Percentiles rank a stretch among this genome's conserved stretches.
Evolutionary conservation across 2,329 filamentous ascomycete genomes (phyloP).

Genomic region (Sporothrix protearum): DNA sequence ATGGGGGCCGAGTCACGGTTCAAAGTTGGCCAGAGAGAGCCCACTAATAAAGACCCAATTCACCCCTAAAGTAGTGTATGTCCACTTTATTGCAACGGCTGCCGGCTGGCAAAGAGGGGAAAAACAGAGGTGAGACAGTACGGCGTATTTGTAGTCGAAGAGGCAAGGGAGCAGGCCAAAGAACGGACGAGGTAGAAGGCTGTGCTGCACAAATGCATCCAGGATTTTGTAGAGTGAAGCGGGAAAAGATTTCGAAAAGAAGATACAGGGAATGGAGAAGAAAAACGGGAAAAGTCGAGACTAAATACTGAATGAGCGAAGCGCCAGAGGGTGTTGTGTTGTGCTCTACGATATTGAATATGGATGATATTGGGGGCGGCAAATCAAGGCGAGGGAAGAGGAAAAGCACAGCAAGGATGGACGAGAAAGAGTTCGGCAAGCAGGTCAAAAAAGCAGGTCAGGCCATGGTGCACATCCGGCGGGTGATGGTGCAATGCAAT

Average conservation of each 20-base stretch:
- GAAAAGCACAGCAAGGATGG: not conserved
- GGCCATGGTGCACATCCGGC: not conserved
- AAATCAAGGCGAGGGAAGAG: not conserved
- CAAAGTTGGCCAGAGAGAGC: not conserved
- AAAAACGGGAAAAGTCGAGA: not conserved
- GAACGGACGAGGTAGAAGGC: not conserved
- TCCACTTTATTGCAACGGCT: slow-evolving; percentile 15
- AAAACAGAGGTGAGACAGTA: not conserved
- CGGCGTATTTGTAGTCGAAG: not conserved
- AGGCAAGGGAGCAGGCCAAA: not conserved
- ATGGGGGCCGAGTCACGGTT: not conserved
- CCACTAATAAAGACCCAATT: not conserved
- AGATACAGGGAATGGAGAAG: not conserved
- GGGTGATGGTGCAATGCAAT: not conserved
- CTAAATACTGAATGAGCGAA: not conserved
- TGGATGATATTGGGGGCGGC: not conserved
- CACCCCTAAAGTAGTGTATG: not conserved
- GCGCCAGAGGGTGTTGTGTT: not conserved
- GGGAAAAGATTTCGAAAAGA: not conserved
- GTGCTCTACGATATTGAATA: not conserved
- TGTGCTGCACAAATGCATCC: not conserved
- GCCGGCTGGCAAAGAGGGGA: slow-evolving; percentile 16
- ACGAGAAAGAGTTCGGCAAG: not conserved
- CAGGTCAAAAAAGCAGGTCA: not conserved
- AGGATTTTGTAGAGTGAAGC: not conserved